A percentile compares a stretch with the other conserved stretches of the same genome.
Conservation (phyloP, 192 early-diverging fungal genomes). For the Rhizophagus clarus region DNA sequence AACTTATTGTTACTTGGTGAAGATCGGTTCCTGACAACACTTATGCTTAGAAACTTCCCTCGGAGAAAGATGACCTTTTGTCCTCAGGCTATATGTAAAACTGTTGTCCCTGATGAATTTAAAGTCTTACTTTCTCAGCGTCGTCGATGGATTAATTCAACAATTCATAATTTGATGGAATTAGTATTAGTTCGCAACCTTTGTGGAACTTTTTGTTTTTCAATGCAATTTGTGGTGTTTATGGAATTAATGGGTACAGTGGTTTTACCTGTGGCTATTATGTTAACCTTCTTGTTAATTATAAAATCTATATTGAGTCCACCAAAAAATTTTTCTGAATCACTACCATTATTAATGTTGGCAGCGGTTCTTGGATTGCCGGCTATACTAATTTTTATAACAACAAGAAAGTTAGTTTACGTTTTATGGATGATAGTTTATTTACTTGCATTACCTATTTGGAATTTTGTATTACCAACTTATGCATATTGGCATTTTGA, state of each 20-base stretch:
- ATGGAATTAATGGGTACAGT: conserved; percentile 78
- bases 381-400: conserved; percentile 85
- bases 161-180: conserved; percentile 93
- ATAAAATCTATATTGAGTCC: conserved; percentile 54
- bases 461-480: conserved; percentile 89
- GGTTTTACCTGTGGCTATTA: conserved; percentile 76
- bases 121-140: conserved; percentile 85
- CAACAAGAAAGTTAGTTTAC: conserved; percentile 82
- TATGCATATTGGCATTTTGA: conserved; percentile 96
- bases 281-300: conserved; percentile 68
- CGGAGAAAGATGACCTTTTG: conserved; percentile 86
- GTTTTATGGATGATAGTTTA: conserved; percentile 90
- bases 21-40: conserved; percentile 87
- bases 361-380: conserved; percentile 84
- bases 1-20: conserved; percentile 85
- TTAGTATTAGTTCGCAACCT: conserved; percentile 89
- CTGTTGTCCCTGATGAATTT: conserved; percentile 82
- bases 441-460: conserved; percentile 81
- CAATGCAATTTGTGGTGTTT: conserved; percentile 84
- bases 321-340: conserved; percentile 56
- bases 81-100: conserved; percentile 83
- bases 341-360: conserved; percentile 75
- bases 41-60: conserved; percentile 88
- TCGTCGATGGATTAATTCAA: conserved; percentile 96
- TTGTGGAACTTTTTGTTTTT: conserved; percentile 97